Conservation (phyloP, 345 rosid species). For the Ailanthus altissimus region DNA sequence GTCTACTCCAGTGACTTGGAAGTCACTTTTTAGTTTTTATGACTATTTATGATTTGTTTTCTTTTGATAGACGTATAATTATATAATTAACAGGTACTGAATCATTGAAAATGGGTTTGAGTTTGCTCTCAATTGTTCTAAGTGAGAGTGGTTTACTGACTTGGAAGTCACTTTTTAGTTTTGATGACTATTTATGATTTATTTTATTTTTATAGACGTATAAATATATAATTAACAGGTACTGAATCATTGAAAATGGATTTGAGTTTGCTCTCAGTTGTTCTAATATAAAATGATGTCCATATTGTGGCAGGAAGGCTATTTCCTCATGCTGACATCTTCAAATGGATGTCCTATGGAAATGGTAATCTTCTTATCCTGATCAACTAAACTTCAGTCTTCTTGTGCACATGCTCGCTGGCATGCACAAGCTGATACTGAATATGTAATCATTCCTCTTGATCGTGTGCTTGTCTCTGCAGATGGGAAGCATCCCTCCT, state of each 20-base stretch:
- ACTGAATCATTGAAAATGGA: background rate
- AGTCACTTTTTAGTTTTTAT: too few relatives aligned
- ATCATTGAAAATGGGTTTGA: background rate
- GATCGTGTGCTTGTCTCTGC: constrained; percentile 25
- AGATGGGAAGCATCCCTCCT: constrained; percentile 96
- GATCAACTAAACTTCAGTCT: background rate
- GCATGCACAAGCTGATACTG: background rate
- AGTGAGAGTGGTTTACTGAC: too few relatives aligned
- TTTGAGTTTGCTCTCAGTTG: background rate
- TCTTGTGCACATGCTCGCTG: background rate
- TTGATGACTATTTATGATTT: too few relatives aligned
- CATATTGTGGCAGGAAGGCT: constrained; percentile 60
- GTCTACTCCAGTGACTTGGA: background rate
- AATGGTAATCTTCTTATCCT: constrained; percentile 52
- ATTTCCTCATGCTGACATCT: constrained; percentile 75
- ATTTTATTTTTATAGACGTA: too few relatives aligned
- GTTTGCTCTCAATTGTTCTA: background rate
- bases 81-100: background rate
- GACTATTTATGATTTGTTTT: background rate
- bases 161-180: too few relatives aligned
- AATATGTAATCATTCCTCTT: background rate
- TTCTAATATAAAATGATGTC: background rate
- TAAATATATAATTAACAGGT: background rate
- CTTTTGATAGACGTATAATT: background rate
- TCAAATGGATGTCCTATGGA: constrained; percentile 91